Evolutionary conservation across 495 filamentous ascomycete species (phyloP).

Genomic region (Rostrohypoxylon terebratum): DNA sequence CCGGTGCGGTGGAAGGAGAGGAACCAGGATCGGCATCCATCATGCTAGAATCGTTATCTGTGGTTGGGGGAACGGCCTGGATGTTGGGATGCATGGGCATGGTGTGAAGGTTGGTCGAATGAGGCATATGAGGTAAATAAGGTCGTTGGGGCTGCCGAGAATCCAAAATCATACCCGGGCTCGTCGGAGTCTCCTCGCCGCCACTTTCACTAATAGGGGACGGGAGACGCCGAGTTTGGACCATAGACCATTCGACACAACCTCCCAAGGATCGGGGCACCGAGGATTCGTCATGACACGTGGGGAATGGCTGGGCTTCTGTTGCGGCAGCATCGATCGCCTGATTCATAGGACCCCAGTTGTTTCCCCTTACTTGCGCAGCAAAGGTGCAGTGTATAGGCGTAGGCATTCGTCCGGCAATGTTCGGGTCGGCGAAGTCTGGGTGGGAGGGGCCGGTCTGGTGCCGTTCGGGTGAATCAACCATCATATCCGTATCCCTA

Average conservation of each 20-base stretch:
- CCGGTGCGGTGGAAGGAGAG: conserved; percentile 45
- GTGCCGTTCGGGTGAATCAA: conserved; percentile 51
- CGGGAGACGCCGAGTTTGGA: conserved; percentile 69
- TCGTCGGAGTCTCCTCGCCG: conserved; percentile 57
- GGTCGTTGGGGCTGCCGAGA: conserved; percentile 42
- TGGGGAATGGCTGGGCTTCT: conserved; percentile 42
- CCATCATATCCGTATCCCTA: conserved; percentile 66
- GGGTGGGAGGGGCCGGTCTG: conserved; percentile 49
- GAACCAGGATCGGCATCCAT: conserved; percentile 49
- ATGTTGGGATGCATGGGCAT: conserved; percentile 51
- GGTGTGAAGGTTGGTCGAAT: conserved; percentile 47
- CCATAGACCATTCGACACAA: conserved; percentile 58
- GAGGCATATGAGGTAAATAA: conserved; percentile 50
- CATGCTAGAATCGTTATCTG: conserved; percentile 45
- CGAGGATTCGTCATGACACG: conserved; percentile 47
- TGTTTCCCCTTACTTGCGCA: conserved; percentile 59
- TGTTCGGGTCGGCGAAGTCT: conserved; percentile 44
- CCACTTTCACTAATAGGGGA: conserved; percentile 79
- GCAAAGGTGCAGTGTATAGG: conserved; percentile 65
- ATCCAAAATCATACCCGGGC: conserved; percentile 56
- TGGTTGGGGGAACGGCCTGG: conserved; percentile 44
- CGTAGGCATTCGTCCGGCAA: conserved; percentile 62
- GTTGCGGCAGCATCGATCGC: conserved; percentile 44
- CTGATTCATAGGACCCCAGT: conserved; percentile 50
- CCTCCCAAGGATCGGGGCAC: conserved; percentile 53